phyloP scores from a whole-genome alignment of 768 basidiomycete species.

The Lactarius hatsudake region DNA sequence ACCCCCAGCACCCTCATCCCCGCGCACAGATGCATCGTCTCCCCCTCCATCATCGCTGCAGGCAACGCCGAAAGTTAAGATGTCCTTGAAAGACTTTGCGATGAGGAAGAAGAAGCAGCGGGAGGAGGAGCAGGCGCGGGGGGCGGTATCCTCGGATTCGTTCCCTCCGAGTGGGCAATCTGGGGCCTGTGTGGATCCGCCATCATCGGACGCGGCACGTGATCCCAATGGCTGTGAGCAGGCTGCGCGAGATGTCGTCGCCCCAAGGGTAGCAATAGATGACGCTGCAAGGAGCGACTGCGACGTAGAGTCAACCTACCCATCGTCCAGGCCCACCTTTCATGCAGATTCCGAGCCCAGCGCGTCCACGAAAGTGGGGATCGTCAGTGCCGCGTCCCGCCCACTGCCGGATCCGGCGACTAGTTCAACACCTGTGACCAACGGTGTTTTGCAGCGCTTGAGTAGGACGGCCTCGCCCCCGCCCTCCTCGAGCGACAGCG shows the following conservation, averaged over 20 bases:
- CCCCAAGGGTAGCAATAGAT: neutral
- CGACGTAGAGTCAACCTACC: neutral
- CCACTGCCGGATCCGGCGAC: neutral
- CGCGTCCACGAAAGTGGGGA: neutral
- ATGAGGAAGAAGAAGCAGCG: constrained; percentile 29
- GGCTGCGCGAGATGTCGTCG: neutral
- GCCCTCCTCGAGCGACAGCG: constrained; percentile 9
- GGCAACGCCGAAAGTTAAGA: constrained; percentile 26
- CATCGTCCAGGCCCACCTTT: neutral
- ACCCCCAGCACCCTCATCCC: neutral
- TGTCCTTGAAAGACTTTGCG: constrained; percentile 29
- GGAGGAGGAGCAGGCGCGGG: constrained; percentile 22
- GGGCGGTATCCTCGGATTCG: neutral
- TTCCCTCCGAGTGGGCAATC: neutral
- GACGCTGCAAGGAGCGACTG: neutral
- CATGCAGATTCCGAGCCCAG: neutral
- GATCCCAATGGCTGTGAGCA: neutral
- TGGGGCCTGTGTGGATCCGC: neutral
- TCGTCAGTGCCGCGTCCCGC: neutral
- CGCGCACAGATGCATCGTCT: neutral
- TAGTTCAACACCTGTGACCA: constrained; percentile 1
- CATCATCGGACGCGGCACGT: neutral
- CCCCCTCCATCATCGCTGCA: constrained; percentile 9
- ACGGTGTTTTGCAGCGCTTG: constrained; percentile 4
- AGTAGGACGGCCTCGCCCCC: constrained; percentile 24